A percentile compares a stretch with the other conserved stretches of the same genome.
phyloP scores from a whole-genome alignment of 2,329 filamentous ascomycete genomes.

The Penicillium sp. region DNA sequence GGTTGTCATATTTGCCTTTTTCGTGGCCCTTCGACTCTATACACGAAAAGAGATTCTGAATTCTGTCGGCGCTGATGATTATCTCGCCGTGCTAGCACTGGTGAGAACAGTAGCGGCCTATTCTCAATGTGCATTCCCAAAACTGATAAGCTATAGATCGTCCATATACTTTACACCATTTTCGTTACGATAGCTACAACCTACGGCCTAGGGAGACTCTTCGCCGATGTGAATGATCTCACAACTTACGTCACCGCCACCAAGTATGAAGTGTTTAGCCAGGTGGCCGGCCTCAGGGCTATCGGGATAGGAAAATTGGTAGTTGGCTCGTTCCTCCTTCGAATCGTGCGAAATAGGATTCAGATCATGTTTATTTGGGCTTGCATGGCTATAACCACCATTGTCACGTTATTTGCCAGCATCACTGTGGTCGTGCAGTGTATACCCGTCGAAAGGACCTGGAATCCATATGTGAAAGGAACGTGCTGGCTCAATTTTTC shows the following conservation, averaged over 20 bases:
- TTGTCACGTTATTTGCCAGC: neutral
- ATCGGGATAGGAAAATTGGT: neutral
- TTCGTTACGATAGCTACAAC: constrained; percentile 11
- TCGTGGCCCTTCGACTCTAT: neutral
- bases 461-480: neutral
- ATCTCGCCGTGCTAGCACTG: neutral
- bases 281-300: neutral
- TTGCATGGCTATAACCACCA: neutral
- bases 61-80: neutral
- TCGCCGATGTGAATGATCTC: constrained; percentile 27
- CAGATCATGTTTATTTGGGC: neutral
- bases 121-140: neutral
- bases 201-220: constrained; percentile 29
- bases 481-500: neutral
- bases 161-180: neutral
- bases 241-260: constrained; percentile 29
- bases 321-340: neutral
- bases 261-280: constrained; percentile 31
- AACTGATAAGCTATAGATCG: neutral
- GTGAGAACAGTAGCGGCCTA: neutral
- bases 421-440: neutral
- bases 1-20: neutral
- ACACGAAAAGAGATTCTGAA: neutral
- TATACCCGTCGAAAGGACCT: neutral
- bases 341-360: neutral